Conservation (phyloP, 1,139 yeast species). For the Suhomyces maxii region DNA sequence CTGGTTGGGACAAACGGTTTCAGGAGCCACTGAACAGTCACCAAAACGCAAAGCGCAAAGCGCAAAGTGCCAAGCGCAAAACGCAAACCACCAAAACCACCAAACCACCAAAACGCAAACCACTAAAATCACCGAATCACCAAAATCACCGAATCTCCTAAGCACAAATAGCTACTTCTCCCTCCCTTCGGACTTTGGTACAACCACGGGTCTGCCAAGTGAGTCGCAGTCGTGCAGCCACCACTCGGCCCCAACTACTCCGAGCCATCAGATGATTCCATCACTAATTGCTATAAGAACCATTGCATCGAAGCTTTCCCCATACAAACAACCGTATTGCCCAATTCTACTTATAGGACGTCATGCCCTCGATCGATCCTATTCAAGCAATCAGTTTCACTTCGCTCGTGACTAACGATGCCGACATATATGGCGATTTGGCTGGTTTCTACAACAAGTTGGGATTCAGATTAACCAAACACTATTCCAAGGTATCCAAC, state of each 20-base stretch:
- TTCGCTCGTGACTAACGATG: constrained; percentile 59
- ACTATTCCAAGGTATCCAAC: constrained; percentile 50
- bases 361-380: constrained; percentile 10
- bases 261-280: constrained; percentile 8
- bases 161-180: too few relatives aligned
- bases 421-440: constrained; percentile 45
- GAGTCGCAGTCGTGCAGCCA: constrained; percentile 2
- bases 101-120: too few relatives aligned
- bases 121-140: too few relatives aligned
- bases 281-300: neutral
- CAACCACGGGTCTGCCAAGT: too few relatives aligned
- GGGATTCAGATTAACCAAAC: constrained; percentile 61
- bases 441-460: constrained; percentile 54
- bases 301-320: neutral
- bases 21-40: too few relatives aligned
- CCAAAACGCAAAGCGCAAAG: too few relatives aligned
- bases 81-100: too few relatives aligned
- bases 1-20: too few relatives aligned
- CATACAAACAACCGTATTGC: neutral
- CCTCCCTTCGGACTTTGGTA: too few relatives aligned
- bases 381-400: constrained; percentile 34
- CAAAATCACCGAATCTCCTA: too few relatives aligned
- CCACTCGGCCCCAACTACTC: constrained; percentile 10
- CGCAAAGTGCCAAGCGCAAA: too few relatives aligned
- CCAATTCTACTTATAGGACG: neutral